A percentile compares a stretch with the other conserved stretches of the same genome.
Evolutionary conservation across 2,329 filamentous ascomycete species (phyloP).

Genomic region (Aspergillus calidoustus): DNA sequence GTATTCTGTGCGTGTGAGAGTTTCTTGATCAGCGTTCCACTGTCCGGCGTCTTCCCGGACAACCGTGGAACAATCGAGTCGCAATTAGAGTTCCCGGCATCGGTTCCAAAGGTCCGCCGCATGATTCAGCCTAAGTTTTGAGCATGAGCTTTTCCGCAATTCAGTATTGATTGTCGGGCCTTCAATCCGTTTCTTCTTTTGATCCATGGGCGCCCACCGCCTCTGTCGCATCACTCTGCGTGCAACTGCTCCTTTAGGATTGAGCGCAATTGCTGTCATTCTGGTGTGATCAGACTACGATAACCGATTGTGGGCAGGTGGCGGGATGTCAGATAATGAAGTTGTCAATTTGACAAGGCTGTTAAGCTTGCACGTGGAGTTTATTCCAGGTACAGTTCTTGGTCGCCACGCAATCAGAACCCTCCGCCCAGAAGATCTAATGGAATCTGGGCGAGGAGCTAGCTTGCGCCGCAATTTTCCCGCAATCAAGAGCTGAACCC

Average conservation of each 20-base stretch:
- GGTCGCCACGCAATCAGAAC: background rate
- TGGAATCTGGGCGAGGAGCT: background rate
- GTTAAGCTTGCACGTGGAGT: background rate
- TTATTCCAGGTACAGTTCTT: background rate
- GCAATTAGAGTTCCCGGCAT: conserved; percentile 12
- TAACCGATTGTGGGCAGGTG: background rate
- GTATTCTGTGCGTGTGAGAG: conserved; percentile 4
- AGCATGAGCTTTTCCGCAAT: conserved; percentile 22
- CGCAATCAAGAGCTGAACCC: background rate
- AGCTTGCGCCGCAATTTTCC: background rate
- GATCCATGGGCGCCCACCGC: background rate
- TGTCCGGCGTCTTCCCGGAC: background rate
- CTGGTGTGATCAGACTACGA: background rate
- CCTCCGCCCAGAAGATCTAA: background rate
- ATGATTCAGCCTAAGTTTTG: background rate
- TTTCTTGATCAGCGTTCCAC: background rate
- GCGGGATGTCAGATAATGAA: background rate
- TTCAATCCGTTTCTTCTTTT: background rate
- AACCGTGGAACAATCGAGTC: background rate
- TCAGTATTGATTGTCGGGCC: conserved; percentile 20
- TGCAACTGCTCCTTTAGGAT: background rate
- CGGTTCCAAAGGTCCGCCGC: conserved; percentile 7
- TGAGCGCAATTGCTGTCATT: background rate
- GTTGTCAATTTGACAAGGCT: background rate
- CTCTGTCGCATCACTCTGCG: background rate